A percentile compares a stretch with the other conserved stretches of the same genome.
phyloP scores from a whole-genome alignment of 2,329 filamentous ascomycete species.

The Microsporum canis region DNA sequence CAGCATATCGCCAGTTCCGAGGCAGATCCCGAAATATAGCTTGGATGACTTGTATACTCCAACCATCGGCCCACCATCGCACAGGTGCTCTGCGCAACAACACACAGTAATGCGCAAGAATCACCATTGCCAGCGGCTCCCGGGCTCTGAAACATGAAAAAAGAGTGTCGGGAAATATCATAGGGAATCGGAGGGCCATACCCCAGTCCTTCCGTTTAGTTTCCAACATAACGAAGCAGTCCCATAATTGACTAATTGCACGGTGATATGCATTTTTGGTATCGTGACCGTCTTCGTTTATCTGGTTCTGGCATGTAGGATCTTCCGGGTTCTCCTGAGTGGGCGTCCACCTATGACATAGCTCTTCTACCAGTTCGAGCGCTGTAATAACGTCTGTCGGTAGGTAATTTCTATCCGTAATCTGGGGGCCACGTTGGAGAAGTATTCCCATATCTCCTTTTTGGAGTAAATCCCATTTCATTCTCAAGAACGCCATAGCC shows the following conservation, averaged over 20 bases:
- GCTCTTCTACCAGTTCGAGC: constrained; percentile 11
- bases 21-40: constrained; percentile 9
- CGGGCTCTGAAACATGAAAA: constrained; percentile 23
- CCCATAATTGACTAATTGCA: constrained; percentile 12
- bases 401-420: constrained; percentile 12
- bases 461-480: constrained; percentile 9
- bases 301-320: no score
- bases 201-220: constrained; percentile 13
- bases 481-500: constrained; percentile 8
- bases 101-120: constrained; percentile 30
- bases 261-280: neutral
- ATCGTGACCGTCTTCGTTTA: neutral
- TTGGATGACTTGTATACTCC: constrained; percentile 12
- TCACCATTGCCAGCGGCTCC: constrained; percentile 25
- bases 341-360: constrained; percentile 5
- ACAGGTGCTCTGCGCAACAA: constrained; percentile 17
- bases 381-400: constrained; percentile 8
- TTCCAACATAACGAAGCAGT: constrained; percentile 14
- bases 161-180: constrained; percentile 13
- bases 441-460: constrained; percentile 10
- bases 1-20: constrained; percentile 8
- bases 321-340: neutral
- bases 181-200: constrained; percentile 12
- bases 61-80: constrained; percentile 17
- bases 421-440: constrained; percentile 12